Evolutionary conservation across 306 rosid species (phyloP).

Genomic region (Vicia faba): DNA sequence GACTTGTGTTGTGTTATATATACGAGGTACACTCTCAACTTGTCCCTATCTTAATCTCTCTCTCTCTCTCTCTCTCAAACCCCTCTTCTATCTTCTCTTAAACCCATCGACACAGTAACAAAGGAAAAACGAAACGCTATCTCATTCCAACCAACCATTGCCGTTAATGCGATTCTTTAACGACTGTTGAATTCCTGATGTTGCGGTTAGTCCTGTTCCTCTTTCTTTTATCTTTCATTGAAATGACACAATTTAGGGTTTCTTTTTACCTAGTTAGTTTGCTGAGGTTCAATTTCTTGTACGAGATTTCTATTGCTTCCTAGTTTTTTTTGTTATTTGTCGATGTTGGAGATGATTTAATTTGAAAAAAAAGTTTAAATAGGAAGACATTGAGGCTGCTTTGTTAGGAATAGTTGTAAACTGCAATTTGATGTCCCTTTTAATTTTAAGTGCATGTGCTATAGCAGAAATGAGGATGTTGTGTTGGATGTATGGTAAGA

Average conservation of each 20-base stretch:
- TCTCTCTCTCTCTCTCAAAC: slow-evolving; percentile 27
- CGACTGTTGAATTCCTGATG: slow-evolving; percentile 39
- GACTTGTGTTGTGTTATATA: background rate
- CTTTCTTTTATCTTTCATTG: slow-evolving; percentile 1
- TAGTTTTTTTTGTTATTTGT: slow-evolving; percentile 3
- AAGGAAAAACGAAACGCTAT: slow-evolving; percentile 1
- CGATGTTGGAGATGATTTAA: background rate
- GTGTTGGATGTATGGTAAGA: too few species aligned
- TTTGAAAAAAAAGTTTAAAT: too few species aligned
- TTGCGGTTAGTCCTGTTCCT: slow-evolving; percentile 46
- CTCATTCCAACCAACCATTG: slow-evolving; percentile 11
- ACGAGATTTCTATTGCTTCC: background rate
- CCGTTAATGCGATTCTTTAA: background rate
- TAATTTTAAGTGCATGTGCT: too few species aligned
- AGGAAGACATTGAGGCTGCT: too few species aligned
- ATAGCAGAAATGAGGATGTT: too few species aligned
- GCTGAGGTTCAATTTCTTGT: slow-evolving; percentile 21
- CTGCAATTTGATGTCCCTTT: too few species aligned
- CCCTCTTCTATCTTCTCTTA: slow-evolving; percentile 20
- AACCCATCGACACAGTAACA: slow-evolving; percentile 26
- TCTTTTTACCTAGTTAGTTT: background rate
- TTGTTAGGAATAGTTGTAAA: too few species aligned
- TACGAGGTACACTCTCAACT: background rate
- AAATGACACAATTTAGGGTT: slow-evolving; percentile 26
- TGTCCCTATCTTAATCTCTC: slow-evolving; percentile 17